phyloP scores from a whole-genome alignment of 768 basidiomycete genomes.

The Termitomyces sp. region DNA sequence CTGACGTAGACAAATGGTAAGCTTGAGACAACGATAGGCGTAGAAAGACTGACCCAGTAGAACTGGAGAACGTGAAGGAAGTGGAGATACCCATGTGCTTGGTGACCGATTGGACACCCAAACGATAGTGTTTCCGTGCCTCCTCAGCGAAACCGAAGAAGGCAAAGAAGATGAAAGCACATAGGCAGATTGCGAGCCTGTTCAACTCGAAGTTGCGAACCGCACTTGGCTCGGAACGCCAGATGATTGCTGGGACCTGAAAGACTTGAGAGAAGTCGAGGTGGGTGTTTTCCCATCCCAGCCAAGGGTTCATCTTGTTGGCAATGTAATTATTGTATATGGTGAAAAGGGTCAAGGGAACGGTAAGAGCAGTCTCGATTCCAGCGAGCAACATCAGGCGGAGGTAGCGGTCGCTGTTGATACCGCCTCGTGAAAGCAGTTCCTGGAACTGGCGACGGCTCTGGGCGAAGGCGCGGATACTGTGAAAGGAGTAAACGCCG shows the following conservation, averaged over 20 bases:
- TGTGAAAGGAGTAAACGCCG: conserved; percentile 30
- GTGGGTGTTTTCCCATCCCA: conserved; percentile 51
- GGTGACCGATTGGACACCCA: conserved; percentile 25
- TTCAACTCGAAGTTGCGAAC: conserved; percentile 24
- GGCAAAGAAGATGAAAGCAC: conserved; percentile 44
- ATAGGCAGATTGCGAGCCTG: conserved; percentile 35
- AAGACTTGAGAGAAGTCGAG: conserved; percentile 37
- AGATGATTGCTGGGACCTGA: conserved; percentile 30
- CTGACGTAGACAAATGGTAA: background rate
- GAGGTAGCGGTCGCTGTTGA: conserved; percentile 44
- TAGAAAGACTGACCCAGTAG: conserved; percentile 18
- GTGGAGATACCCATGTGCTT: conserved; percentile 22
- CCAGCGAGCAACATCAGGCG: conserved; percentile 44
- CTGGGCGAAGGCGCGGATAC: conserved; percentile 29
- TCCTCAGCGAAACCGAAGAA: conserved; percentile 54
- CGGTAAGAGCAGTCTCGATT: conserved; percentile 31
- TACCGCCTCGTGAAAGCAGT: conserved; percentile 25
- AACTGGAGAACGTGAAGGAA: conserved; percentile 18
- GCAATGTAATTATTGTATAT: conserved; percentile 22
- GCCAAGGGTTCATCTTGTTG: conserved; percentile 30
- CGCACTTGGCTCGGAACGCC: conserved; percentile 22
- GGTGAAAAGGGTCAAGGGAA: conserved; percentile 29
- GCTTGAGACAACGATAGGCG: background rate
- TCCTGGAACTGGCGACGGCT: conserved; percentile 34
- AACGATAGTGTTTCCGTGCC: conserved; percentile 39